phyloP scores from a whole-genome alignment of 2,329 filamentous ascomycete species.

The Drechmeria coniospora region DNA sequence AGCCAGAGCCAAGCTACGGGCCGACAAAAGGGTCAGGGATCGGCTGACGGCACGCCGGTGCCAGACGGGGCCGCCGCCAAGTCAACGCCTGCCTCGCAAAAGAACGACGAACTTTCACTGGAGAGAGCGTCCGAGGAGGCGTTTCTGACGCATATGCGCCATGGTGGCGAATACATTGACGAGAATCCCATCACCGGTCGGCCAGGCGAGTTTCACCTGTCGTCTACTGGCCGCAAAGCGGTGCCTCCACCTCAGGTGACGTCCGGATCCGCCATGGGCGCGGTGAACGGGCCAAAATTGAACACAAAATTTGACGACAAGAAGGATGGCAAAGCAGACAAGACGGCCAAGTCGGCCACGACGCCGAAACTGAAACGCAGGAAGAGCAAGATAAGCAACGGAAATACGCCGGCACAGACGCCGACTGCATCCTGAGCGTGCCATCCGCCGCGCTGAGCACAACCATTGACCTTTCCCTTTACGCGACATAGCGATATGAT shows the following conservation, averaged over 20 bases:
- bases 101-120: slow-evolving; percentile 22
- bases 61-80: slow-evolving; percentile 21
- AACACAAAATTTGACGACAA: slow-evolving; percentile 28
- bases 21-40: neutral
- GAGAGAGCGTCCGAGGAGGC: slow-evolving; percentile 41
- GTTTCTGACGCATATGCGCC: slow-evolving; percentile 39
- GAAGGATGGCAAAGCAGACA: slow-evolving; percentile 30
- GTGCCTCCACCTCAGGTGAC: slow-evolving; percentile 16
- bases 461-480: no score
- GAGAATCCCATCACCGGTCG: slow-evolving; percentile 53
- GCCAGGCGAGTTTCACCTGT: slow-evolving; percentile 50
- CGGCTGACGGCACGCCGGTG: slow-evolving; percentile 25
- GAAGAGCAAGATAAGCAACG: slow-evolving; percentile 29
- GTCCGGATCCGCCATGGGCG: slow-evolving; percentile 16
- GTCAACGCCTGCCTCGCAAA: slow-evolving; percentile 14
- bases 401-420: slow-evolving; percentile 16
- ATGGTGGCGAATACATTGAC: slow-evolving; percentile 50
- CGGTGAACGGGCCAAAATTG: slow-evolving; percentile 19
- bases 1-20: slow-evolving; percentile 7
- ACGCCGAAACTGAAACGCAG: slow-evolving; percentile 28
- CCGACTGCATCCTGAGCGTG: slow-evolving; percentile 9
- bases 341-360: slow-evolving; percentile 25
- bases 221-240: slow-evolving; percentile 40
- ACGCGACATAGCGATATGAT: neutral
- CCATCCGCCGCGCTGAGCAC: no score